phyloP scores from a whole-genome alignment of 2,329 filamentous ascomycete genomes.

The Fusarium luffae region DNA sequence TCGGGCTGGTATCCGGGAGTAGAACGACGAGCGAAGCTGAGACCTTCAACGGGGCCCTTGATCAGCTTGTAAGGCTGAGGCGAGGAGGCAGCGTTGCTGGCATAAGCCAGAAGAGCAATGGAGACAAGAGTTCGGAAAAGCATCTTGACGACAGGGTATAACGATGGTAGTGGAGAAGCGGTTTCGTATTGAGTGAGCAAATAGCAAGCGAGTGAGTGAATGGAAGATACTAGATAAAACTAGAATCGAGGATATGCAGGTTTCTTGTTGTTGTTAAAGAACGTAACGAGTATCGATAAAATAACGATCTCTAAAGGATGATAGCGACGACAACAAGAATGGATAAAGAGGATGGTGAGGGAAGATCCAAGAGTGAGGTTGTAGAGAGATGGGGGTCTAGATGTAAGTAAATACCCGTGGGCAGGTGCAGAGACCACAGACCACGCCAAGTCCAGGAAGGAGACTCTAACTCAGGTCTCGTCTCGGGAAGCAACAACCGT shows the following conservation, averaged over 20 bases:
- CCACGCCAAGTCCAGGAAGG: slow-evolving; percentile 28
- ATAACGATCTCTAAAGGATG: slow-evolving; percentile 38
- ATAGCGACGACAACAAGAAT: slow-evolving; percentile 24
- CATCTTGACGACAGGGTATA: slow-evolving; percentile 49
- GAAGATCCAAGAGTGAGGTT: slow-evolving; percentile 24
- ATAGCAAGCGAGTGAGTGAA: slow-evolving; percentile 20
- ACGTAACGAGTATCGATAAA: slow-evolving; percentile 43
- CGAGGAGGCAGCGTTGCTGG: slow-evolving; percentile 47
- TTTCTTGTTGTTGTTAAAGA: slow-evolving; percentile 38
- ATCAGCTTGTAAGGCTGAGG: slow-evolving; percentile 53
- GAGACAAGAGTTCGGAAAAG: slow-evolving; percentile 50
- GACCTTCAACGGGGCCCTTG: slow-evolving; percentile 51
- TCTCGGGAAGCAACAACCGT: slow-evolving; percentile 25
- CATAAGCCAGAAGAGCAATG: slow-evolving; percentile 51
- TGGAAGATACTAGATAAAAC: slow-evolving; percentile 25
- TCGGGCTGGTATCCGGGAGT: slow-evolving; percentile 62
- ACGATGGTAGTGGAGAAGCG: slow-evolving; percentile 30
- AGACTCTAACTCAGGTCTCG: slow-evolving; percentile 10
- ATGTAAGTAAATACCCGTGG: slow-evolving; percentile 31
- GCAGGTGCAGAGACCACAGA: not conserved
- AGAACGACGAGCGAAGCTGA: slow-evolving; percentile 58
- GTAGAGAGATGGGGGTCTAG: slow-evolving; percentile 19
- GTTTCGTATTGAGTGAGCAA: slow-evolving; percentile 16
- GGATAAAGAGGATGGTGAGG: slow-evolving; percentile 20
- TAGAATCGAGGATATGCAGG: slow-evolving; percentile 25